phyloP scores from a whole-genome alignment of 495 filamentous ascomycete genomes.

The Talaromyces trachyspermus region DNA sequence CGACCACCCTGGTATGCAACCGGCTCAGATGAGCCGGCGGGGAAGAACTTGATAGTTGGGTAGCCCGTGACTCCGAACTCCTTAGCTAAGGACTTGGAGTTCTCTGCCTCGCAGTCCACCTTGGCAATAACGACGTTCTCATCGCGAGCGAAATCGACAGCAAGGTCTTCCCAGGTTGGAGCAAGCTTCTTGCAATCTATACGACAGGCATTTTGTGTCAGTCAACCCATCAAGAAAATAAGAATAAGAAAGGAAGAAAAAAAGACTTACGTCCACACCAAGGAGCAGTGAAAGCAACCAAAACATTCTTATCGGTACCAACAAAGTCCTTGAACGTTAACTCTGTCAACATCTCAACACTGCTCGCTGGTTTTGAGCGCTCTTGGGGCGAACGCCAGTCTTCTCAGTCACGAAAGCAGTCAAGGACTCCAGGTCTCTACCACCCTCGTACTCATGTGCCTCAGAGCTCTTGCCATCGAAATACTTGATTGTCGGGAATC shows the following conservation, averaged over 20 bases:
- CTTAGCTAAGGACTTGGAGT: conserved; percentile 66
- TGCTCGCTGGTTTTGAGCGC: conserved; percentile 61
- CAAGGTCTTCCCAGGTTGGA: conserved; percentile 82
- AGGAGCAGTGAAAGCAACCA: conserved; percentile 94
- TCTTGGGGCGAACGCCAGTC: conserved; percentile 73
- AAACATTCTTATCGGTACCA: conserved; percentile 79
- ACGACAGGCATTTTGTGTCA: conserved; percentile 16
- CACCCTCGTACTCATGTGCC: conserved; percentile 78
- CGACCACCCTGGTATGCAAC: conserved; percentile 72
- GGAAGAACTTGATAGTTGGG: conserved; percentile 98
- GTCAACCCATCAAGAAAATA: conserved; percentile 2
- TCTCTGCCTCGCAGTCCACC: conserved; percentile 85
- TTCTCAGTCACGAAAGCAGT: conserved; percentile 76
- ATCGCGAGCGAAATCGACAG: conserved; percentile 74
- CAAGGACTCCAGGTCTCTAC: conserved; percentile 82
- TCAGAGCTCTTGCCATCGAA: conserved; percentile 94
- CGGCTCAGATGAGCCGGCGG: conserved; percentile 70
- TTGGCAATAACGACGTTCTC: conserved; percentile 78
- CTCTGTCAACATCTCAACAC: conserved; percentile 75
- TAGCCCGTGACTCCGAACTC: conserved; percentile 76
- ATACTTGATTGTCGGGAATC: conserved; percentile 96
- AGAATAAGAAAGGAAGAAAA: conserved; percentile 3
- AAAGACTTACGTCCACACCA: conserved; percentile 88
- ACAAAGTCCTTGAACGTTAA: conserved; percentile 65
- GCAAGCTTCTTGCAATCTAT: conserved; percentile 94